phyloP scores from a whole-genome alignment of 306 rosid genomes.

The Corylus americana region DNA sequence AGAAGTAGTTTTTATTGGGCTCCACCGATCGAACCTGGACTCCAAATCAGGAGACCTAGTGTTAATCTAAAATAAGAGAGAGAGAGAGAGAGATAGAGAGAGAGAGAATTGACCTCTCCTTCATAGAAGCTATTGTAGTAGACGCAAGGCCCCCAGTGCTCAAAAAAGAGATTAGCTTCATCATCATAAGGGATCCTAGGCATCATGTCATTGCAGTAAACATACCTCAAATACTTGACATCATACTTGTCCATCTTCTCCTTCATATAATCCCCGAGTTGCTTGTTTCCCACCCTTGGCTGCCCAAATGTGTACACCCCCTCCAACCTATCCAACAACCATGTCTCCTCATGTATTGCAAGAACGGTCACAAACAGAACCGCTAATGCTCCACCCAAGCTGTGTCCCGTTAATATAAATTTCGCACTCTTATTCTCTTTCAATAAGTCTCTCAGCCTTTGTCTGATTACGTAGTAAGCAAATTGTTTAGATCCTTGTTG shows the following conservation, averaged over 20 bases:
- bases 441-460: conserved; percentile 38
- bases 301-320: conserved; percentile 80
- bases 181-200: conserved; percentile 70
- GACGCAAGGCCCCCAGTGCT: conserved; percentile 61
- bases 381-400: conserved; percentile 81
- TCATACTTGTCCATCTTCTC: conserved; percentile 35
- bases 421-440: conserved; percentile 46
- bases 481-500: conserved; percentile 4
- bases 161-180: conserved; percentile 37
- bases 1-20: conserved; percentile 78
- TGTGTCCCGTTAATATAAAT: conserved; percentile 74
- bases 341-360: conserved; percentile 49
- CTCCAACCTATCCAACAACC: conserved; percentile 57
- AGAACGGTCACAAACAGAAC: conserved; percentile 59
- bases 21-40: conserved; percentile 47
- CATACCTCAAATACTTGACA: conserved; percentile 53
- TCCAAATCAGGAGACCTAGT: neutral
- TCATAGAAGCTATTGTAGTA: conserved; percentile 59
- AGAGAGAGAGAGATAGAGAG: neutral
- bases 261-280: conserved; percentile 62
- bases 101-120: conserved; percentile 27
- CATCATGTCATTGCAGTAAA: conserved; percentile 61
- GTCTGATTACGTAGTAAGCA: conserved; percentile 63
- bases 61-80: too few relatives aligned
- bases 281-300: conserved; percentile 71